Conservation (phyloP, 2,329 filamentous ascomycete genomes). For the Aspergillus persii region DNA sequence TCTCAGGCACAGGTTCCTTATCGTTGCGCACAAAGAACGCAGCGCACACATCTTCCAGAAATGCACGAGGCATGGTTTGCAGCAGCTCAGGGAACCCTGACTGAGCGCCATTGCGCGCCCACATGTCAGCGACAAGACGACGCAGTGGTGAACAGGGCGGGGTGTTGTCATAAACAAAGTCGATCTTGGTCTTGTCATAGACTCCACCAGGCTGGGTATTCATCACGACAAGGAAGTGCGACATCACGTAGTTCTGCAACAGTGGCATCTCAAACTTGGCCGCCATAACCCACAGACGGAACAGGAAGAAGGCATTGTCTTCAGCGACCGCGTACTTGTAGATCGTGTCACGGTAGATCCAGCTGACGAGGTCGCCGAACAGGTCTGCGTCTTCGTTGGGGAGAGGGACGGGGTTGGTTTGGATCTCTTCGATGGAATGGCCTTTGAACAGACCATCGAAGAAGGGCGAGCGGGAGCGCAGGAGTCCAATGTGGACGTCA, state of each 20-base stretch:
- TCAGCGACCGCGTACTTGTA: neutral
- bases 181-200: neutral
- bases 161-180: neutral
- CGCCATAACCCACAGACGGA: neutral
- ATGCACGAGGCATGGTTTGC: neutral
- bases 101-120: neutral
- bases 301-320: neutral
- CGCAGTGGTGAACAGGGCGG: neutral
- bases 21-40: neutral
- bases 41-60: neutral
- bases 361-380: neutral
- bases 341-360: neutral
- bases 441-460: neutral
- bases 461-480: neutral
- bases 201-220: neutral
- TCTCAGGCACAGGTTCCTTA: accelerated
- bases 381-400: neutral
- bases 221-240: neutral
- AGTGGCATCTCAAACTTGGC: neutral
- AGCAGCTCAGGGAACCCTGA: neutral
- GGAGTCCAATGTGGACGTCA: neutral
- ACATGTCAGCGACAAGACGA: neutral
- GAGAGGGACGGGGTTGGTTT: neutral
- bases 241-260: neutral
- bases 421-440: neutral